Percentiles rank a stretch among this genome's conserved stretches.
These are phyloP conservation scores for Alopecurus myosuroides DNA, from an alignment of 176 grass and related monocot species.

Conservation along the genomic window DNA sequence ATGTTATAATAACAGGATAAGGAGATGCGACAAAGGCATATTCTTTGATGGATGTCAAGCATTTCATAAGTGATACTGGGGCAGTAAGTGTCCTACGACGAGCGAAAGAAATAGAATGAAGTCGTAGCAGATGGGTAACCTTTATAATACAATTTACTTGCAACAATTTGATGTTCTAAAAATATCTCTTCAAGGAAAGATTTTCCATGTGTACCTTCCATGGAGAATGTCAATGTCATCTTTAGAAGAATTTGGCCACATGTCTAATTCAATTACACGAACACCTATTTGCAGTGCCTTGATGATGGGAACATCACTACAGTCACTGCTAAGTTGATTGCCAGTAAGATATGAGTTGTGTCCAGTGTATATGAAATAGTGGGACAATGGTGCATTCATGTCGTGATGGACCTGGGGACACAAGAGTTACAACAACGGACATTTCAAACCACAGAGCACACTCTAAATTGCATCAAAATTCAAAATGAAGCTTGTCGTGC, in stretches of 20 bases:
- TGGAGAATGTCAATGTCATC: conserved; percentile 93
- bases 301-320: conserved; percentile 90
- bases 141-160: background rate
- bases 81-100: conserved; percentile 86
- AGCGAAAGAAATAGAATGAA: conserved; percentile 19
- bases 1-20: conserved; percentile 97
- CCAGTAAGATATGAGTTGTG: conserved; percentile 96
- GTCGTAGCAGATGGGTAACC: background rate
- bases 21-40: conserved; percentile 94
- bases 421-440: background rate
- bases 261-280: conserved; percentile 93
- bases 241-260: conserved; percentile 96
- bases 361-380: conserved; percentile 95
- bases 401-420: conserved; percentile 79
- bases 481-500: background rate
- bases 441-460: conserved; percentile 8
- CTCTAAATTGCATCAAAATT: background rate
- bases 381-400: conserved; percentile 84
- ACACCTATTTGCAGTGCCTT: conserved; percentile 89
- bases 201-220: conserved; percentile 57
- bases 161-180: background rate
- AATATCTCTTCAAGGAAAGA: background rate
- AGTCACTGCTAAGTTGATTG: conserved; percentile 98
- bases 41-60: conserved; percentile 88
- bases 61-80: conserved; percentile 82